Evolutionary conservation across 345 rosid species (phyloP).

Genomic region (Capsella bursapastoris): DNA sequence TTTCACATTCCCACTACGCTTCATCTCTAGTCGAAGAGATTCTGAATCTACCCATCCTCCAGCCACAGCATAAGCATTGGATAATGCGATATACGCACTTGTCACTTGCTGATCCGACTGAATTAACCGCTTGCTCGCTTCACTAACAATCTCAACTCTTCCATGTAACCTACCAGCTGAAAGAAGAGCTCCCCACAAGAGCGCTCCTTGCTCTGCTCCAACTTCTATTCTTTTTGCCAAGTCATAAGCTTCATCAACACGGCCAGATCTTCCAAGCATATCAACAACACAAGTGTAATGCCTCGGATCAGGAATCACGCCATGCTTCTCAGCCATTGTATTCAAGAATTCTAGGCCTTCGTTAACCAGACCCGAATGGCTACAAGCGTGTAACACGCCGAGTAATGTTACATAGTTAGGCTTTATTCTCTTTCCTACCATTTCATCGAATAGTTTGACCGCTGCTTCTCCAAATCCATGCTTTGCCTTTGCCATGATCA

Average conservation of each 20-base stretch:
- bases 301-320: slow-evolving; percentile 59
- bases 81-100: slow-evolving; percentile 66
- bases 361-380: slow-evolving; percentile 78
- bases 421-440: slow-evolving; percentile 57
- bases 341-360: slow-evolving; percentile 64
- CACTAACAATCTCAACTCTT: slow-evolving; percentile 68
- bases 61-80: slow-evolving; percentile 61
- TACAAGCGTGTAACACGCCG: slow-evolving; percentile 75
- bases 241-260: slow-evolving; percentile 66
- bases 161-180: slow-evolving; percentile 77
- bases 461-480: slow-evolving; percentile 43
- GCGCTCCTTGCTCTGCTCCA: slow-evolving; percentile 55
- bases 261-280: slow-evolving; percentile 79
- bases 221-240: slow-evolving; percentile 59
- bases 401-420: slow-evolving; percentile 78
- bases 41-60: slow-evolving; percentile 73
- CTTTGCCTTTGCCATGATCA: slow-evolving; percentile 59
- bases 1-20: slow-evolving; percentile 58
- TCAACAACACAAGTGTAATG: slow-evolving; percentile 82
- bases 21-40: slow-evolving; percentile 66
- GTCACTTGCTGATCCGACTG: slow-evolving; percentile 66
- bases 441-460: slow-evolving; percentile 43
- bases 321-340: slow-evolving; percentile 55
- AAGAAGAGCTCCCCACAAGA: slow-evolving; percentile 78
- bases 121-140: slow-evolving; percentile 61